These are phyloP conservation scores for Roridomyces roridus DNA, from an alignment of 768 basidiomycete species.

Conservation along the genomic window DNA sequence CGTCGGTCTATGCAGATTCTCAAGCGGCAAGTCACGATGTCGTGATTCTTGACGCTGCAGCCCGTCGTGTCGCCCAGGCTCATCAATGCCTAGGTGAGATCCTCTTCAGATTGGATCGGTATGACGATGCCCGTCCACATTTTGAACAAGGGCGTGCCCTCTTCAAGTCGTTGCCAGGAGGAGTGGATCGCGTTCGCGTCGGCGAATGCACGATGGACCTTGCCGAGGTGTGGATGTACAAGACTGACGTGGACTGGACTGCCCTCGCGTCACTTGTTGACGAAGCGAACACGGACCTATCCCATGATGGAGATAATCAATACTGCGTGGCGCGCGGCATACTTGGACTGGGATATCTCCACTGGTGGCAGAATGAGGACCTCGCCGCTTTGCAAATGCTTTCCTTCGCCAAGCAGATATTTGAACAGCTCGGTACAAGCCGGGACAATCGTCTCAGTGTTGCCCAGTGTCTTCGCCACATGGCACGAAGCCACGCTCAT, in stretches of 20 bases:
- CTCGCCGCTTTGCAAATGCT: slow-evolving; percentile 2
- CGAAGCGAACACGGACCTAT: slow-evolving; percentile 4
- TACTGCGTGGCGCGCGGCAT: slow-evolving; percentile 1
- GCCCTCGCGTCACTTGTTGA: background rate
- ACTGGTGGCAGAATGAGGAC: background rate
- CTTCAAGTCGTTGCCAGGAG: background rate
- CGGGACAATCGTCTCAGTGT: slow-evolving; percentile 1
- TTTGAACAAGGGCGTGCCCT: background rate
- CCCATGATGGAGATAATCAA: background rate
- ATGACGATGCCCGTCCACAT: background rate
- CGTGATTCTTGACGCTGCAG: too few species aligned
- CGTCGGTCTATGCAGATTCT: too few species aligned
- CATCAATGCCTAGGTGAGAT: slow-evolving; percentile 3
- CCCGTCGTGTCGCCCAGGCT: slow-evolving; percentile 1
- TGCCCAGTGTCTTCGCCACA: slow-evolving; percentile 10
- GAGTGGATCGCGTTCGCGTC: background rate
- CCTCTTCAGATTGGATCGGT: background rate
- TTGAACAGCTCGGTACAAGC: background rate
- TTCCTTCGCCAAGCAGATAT: slow-evolving; percentile 4
- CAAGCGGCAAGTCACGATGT: too few species aligned
- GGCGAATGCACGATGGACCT: slow-evolving; percentile 4
- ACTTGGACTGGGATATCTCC: slow-evolving; percentile 4
- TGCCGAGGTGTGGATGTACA: background rate
- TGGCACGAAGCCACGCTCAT: background rate
- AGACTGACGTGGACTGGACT: background rate